phyloP scores from a whole-genome alignment of 2,329 filamentous ascomycete species.

The Arthrobotrys musiformis region DNA sequence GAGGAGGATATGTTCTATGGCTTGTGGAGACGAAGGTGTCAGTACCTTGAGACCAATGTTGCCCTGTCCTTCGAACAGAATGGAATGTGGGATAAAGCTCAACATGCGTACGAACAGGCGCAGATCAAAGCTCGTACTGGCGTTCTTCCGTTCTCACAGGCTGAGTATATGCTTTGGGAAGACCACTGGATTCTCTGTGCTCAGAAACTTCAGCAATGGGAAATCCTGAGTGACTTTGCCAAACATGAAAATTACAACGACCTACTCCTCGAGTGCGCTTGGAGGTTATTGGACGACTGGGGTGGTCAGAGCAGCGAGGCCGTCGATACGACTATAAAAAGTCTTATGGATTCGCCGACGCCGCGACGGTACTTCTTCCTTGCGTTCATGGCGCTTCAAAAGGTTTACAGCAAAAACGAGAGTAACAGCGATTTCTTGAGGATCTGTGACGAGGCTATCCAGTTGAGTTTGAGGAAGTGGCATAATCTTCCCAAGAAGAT shows the following conservation, averaged over 20 bases:
- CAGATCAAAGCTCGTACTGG: conserved; percentile 97
- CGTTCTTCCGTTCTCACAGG: conserved; percentile 93
- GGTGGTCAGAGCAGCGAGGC: conserved; percentile 87
- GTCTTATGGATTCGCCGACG: conserved; percentile 96
- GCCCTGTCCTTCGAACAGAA: conserved; percentile 98
- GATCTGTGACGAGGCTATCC: conserved; percentile 95
- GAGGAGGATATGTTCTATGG: conserved; percentile 98
- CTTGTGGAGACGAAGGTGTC: conserved; percentile 91
- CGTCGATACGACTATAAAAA: conserved; percentile 92
- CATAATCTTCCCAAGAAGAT: conserved; percentile 94
- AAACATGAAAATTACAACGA: conserved; percentile 99
- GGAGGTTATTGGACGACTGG: conserved; percentile 97
- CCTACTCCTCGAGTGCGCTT: conserved; percentile 91
- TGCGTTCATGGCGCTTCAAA: conserved; percentile 95
- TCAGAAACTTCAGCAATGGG: conserved; percentile 98
- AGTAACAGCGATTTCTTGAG: conserved; percentile 82
- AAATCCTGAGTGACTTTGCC: conserved; percentile 94
- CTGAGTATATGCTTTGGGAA: conserved; percentile 99
- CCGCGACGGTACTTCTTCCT: conserved; percentile 96
- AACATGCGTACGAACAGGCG: conserved; percentile 93
- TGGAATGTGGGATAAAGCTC: conserved; percentile 99
- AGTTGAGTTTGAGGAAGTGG: conserved; percentile 97
- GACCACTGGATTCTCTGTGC: conserved; percentile 98
- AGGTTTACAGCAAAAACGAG: conserved; percentile 90
- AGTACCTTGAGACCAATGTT: conserved; percentile 97